Base-by-base conservation (phyloP, 2,329 filamentous ascomycete species). In the Daldinia eschscholtzii region DNA sequence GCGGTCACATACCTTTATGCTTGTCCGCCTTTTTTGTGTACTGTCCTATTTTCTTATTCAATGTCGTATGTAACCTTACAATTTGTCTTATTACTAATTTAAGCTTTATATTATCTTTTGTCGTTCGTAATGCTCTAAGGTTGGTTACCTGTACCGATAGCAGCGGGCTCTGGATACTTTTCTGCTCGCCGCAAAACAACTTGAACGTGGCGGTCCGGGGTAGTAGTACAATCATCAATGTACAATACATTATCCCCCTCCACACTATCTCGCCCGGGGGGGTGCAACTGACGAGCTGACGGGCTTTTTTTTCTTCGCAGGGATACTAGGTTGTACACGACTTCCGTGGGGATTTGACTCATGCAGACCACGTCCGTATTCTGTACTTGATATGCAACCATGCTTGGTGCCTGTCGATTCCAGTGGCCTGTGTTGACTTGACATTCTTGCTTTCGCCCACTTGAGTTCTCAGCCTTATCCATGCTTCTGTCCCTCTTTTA, bases 271-370 rank as follows among this genome's bases (percentile, higher is more conserved):
- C 63, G 30, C 65, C 70, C 65, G 68, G 74, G 74, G 74, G 68
- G 68, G 64, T 61, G 66, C 64, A 63, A 70, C 56, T 61, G 61
- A 69, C 65, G 28, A 55, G 60, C 70, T 72, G 64, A 61, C 26
- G 67, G 67, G 64, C 65, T 67, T 41, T 41, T 39, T 65, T 61
- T 65, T 72, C 58, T 60, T 69, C 61, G 60, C 73, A 74, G 70
- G 76, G 75, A 57, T 76, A 55, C 18, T 56, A 71, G 65, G 70
- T 73, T 70, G 64, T 68, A 71, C 74, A 63, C 61, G 61, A 61
- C 68, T 68, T 7, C 56, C 60, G 65, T 67, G 68, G 65, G 70
- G 70, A 72, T 68, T 62, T 61, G 55, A 68, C 59, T 59, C 55
- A 73, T 72, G 69, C 69, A 70, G 63, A 65, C 70, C 48, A 69